phyloP scores from a whole-genome alignment of 202 grass and related monocot genomes.

The Elaeis oleifera region DNA sequence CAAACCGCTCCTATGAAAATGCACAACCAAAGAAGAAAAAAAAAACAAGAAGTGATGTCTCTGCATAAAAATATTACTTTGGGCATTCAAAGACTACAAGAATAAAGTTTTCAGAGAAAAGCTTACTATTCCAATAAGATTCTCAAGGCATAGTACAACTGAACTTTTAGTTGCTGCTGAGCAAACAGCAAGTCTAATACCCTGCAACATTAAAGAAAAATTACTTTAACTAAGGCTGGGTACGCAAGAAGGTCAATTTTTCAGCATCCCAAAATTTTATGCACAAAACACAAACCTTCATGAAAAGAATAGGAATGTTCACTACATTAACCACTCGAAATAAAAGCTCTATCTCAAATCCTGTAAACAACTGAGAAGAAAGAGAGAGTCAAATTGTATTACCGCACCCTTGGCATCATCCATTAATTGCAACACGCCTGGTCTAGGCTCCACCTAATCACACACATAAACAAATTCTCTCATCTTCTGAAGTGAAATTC shows the following conservation, averaged over 20 bases:
- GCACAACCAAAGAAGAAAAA: constrained; percentile 8
- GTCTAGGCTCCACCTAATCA: constrained; percentile 71
- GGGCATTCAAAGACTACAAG: constrained; percentile 6
- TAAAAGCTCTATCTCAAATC: no score
- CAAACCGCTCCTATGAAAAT: constrained; percentile 61
- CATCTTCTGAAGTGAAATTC: constrained; percentile 1
- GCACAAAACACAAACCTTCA: no score
- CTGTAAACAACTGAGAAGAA: no score
- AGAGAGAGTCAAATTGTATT: constrained; percentile 28
- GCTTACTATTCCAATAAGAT: constrained; percentile 88
- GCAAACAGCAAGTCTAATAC: constrained; percentile 94
- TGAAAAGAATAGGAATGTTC: no score
- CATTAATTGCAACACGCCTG: constrained; percentile 78
- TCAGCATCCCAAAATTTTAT: no score
- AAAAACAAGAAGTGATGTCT: constrained; percentile 14
- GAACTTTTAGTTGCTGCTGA: constrained; percentile 98
- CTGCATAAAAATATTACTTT: constrained; percentile 5
- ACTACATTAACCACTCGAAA: no score
- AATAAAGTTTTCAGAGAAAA: constrained; percentile 11
- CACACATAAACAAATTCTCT: constrained; percentile 8
- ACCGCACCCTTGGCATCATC: constrained; percentile 94
- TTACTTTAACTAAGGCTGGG: background rate
- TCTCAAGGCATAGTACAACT: constrained; percentile 75
- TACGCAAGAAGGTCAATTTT: no score
- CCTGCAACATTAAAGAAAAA: constrained; percentile 45